Base-by-base conservation (phyloP, 2,329 filamentous ascomycete genomes). In the Coniochaeta prunicola region DNA sequence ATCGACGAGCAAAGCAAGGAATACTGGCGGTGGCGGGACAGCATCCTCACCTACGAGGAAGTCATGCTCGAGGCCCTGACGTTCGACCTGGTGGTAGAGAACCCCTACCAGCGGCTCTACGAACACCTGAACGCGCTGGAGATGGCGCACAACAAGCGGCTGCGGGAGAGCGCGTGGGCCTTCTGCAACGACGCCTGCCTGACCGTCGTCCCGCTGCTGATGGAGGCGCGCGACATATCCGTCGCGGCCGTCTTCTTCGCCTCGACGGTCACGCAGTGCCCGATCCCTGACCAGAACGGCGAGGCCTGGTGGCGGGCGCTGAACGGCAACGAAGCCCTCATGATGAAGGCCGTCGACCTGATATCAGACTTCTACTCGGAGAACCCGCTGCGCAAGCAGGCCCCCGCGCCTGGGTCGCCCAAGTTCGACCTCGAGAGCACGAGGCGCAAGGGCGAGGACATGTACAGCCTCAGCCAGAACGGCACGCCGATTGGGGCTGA, bases 1-100 rank as follows among this genome's bases (percentile, higher is more conserved):
- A 90, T 97, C 57, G 94, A 99, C 70, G 94, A 97, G 74, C 92
- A 97, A 73, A 96, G 90, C 65, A 97, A 97, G 69, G 94, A 99
- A 70, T 99, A 94, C 71, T 99, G 94, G 94, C 86, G 90, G 68
- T 99, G 94, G 94, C 85, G 92, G 61, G 94, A 99, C 70, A 94
- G 89, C 60, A 96, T 99, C 59, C 78, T 97, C 15, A 88, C 89
- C 64, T 91, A 96, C 69, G 94, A 99, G 74, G 94, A 97, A 70
- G 79, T 93, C 48, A 89, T 99, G 77, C 82, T 99, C 17, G 94
- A 97, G 72, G 86, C 86, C 53, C 80, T 99, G 19, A 97, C 92
- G 61, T 99, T 99, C 72, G 94, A 99, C 70, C 80, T 99, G 53
- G 91, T 92, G 73, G 80, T 97, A 30, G 90, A 96, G 64, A 90